Base-by-base conservation (phyloP, 106 monocot genomes). In the Posidonia australis region DNA sequence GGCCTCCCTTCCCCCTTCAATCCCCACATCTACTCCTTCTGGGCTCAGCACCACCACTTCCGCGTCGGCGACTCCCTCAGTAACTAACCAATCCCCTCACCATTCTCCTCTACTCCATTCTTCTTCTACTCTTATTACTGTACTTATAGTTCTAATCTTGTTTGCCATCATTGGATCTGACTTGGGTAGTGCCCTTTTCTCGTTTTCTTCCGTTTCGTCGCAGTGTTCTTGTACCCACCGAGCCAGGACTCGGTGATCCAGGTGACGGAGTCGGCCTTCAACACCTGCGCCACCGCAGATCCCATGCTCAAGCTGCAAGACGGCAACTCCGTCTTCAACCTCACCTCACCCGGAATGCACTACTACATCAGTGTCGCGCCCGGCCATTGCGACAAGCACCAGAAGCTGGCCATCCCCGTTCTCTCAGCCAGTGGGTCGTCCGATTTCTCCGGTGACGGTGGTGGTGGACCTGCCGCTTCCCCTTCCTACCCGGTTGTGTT, bases 171-270 rank as follows among this genome's bases (percentile, higher is more conserved):
- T 7, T 7, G 36, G 2, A 36, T 36, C 36, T 36, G 36, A 36
- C 36, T 7, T n/a, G n/a, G n/a, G n/a, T n/a, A n/a, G n/a, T 7
- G 36, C 36, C 6, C 17, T 67, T 20, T 6, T 20, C 3, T n/a
- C 10, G 23, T 55, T 58, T 56, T 22, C 17, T 22, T 60, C 29
- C 14, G 17, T 45, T 20, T 31, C 21, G 29, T 29, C 51, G 2
- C 75, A 94, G 93, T 84, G 64, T 94, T 94, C 71, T 70, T 94
- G 48, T 94, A 94, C 71, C 93, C 93, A 47, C 93, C 93, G 71
- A 94, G 86, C 64, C 77, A 94, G 76, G 93, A 94, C 70, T 77
- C 83, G 47, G 93, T 94, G 76, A 13, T 82, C 29, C 93, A 82
- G 73, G 93, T 94, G 63, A 84, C 86, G 26, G 77, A 77, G 70